Percentiles rank a stretch among this genome's conserved stretches.
phyloP scores from a whole-genome alignment of 148 eudicot species.

The Hydrangea macrophylla region DNA sequence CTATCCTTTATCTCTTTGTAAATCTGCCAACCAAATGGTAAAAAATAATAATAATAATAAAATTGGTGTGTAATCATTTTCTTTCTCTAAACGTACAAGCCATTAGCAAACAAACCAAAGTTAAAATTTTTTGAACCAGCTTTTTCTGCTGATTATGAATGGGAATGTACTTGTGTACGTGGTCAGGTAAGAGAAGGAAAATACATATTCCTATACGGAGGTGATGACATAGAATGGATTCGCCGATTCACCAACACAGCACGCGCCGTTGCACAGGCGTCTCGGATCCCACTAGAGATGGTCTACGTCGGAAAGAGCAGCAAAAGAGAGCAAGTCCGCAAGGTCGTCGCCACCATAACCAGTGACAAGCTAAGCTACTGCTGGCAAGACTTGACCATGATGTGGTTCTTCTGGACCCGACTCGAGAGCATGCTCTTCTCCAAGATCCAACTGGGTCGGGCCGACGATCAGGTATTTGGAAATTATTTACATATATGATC shows the following conservation, averaged over 20 bases:
- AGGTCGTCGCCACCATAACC: constrained; percentile 25
- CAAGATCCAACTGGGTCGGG: constrained; percentile 53
- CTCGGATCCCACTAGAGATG: constrained; percentile 37
- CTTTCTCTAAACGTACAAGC: not conserved
- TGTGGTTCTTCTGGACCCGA: constrained; percentile 66
- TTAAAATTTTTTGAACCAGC: too few relatives aligned
- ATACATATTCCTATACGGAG: constrained; percentile 49
- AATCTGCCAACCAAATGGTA: too few relatives aligned
- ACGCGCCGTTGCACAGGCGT: constrained; percentile 18
- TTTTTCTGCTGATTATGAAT: too few relatives aligned
- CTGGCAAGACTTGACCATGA: constrained; percentile 40
- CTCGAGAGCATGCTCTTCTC: constrained; percentile 66
- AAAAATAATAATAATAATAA: too few relatives aligned
- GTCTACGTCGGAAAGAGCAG: constrained; percentile 43
- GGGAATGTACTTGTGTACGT: too few relatives aligned
- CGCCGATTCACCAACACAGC: constrained; percentile 32
- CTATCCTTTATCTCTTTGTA: too few relatives aligned
- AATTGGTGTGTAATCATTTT: too few relatives aligned
- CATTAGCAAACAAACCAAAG: too few relatives aligned
- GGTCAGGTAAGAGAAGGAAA: constrained; percentile 40
- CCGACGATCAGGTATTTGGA: too few relatives aligned
- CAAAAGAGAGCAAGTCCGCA: constrained; percentile 21
- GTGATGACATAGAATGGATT: constrained; percentile 42
- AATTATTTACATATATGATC: too few relatives aligned
- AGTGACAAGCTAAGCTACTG: constrained; percentile 40